A percentile compares a stretch with the other conserved stretches of the same genome.
These are phyloP conservation scores for Trametes polyzona DNA, from an alignment of 1,284 basidiomycete genomes.

Conservation along the genomic window DNA sequence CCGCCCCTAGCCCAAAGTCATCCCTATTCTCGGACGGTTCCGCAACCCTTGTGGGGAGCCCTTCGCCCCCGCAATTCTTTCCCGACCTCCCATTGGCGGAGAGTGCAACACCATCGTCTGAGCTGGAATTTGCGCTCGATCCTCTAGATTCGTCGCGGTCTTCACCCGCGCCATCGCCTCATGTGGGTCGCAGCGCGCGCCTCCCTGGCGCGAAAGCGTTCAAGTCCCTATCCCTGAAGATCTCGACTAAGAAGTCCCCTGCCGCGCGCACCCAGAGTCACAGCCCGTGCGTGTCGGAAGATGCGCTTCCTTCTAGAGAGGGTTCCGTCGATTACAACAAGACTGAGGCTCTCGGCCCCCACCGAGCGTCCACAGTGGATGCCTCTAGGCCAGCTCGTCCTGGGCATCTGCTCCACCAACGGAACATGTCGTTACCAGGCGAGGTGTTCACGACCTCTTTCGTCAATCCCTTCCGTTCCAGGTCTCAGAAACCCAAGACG, in stretches of 20 bases:
- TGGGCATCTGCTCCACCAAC: constrained; percentile 4
- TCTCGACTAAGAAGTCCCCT: constrained; percentile 6
- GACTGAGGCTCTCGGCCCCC: neutral
- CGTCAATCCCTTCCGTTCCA: constrained; percentile 28
- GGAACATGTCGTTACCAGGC: constrained; percentile 5
- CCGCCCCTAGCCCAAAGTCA: constrained; percentile 13
- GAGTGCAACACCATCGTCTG: constrained; percentile 5
- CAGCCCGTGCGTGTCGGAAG: neutral
- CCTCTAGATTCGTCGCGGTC: neutral
- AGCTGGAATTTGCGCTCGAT: neutral
- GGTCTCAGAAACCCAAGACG: constrained; percentile 21
- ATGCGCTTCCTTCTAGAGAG: neutral
- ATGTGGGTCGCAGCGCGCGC: constrained; percentile 1
- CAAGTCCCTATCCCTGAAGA: constrained; percentile 13
- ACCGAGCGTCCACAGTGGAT: neutral
- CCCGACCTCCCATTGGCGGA: constrained; percentile 16
- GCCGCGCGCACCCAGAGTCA: neutral
- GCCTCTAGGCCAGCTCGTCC: neutral
- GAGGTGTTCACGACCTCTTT: constrained; percentile 28
- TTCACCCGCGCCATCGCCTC: constrained; percentile 11
- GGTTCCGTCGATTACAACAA: neutral
- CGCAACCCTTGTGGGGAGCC: constrained; percentile 14
- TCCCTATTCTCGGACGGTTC: constrained; percentile 17
- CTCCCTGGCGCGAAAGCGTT: constrained; percentile 15
- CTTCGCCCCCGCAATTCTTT: constrained; percentile 8